Base-by-base conservation (phyloP, 164 flowering plant species). In the Paratinospora sagittata region DNA sequence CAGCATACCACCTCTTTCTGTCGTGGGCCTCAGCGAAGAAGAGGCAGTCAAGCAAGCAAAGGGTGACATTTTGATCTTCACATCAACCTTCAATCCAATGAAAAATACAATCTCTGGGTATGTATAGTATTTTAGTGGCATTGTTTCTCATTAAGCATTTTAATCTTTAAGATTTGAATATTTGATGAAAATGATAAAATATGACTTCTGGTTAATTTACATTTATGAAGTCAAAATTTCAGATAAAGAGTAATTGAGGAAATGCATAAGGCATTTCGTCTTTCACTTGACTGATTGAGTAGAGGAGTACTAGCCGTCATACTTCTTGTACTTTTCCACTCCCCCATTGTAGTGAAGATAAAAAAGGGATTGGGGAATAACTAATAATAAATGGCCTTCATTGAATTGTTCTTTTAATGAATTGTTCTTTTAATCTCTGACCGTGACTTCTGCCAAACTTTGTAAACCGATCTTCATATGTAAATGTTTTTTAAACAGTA, bases 1-100 rank as follows among this genome's bases (percentile, higher is more conserved):
- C 87, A 95, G 99, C 83, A 90, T 92, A 72, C 99, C 98, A 9
- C 93, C 99, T 66, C 97, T 95, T 27, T 90, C 99, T 78, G 93
- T 90, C 2, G 98, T 92, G 69, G 99, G 99, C 61, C 88, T 91
- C 58, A 92, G 90, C 58, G 99, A 95, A 77, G 88, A 92, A 64
- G 78, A 90, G 68, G 99, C 99, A 63, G 65, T 90, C 65, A 90
- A 91, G 77, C 85, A 91, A 84, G 87, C 86, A 67, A 84, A 86
- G 26, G 88, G 95, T 65, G 99, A 95, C 68, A 64, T 88, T 70
- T 74, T 84, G 80, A 81, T 95, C 68, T 95, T 83, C 83, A 95
- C 98, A 52, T 92, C 98, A 64, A 66, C 91, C 17, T 95, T 95
- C 84, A 95, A 86, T 76, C 98, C 98, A 23, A 95, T 95, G 99